Conservation (phyloP, 2,329 filamentous ascomycete genomes). For the Aspergillaceae sp. region DNA sequence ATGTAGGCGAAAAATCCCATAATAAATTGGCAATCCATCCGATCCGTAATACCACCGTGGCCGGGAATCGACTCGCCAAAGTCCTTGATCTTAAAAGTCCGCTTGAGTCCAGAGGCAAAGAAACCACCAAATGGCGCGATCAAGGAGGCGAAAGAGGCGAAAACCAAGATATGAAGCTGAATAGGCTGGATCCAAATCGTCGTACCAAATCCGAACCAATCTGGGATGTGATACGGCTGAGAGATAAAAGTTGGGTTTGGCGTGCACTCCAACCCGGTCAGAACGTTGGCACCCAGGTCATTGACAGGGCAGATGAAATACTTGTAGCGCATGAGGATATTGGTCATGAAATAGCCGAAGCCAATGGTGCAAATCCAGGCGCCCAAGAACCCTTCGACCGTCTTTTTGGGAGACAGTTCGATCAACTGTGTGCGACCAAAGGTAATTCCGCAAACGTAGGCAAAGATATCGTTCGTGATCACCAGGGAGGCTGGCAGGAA, state of each 20-base stretch:
- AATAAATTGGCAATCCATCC: constrained; percentile 99
- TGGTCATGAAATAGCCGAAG: constrained; percentile 73
- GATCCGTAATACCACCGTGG: constrained; percentile 94
- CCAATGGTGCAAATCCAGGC: constrained; percentile 93
- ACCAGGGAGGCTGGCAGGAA: constrained; percentile 90
- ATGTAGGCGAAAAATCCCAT: constrained; percentile 99
- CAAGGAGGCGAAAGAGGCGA: constrained; percentile 88
- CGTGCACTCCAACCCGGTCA: constrained; percentile 80
- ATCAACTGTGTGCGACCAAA: constrained; percentile 95
- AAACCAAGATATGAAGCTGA: constrained; percentile 82
- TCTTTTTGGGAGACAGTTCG: constrained; percentile 98
- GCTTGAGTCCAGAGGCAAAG: constrained; percentile 94
- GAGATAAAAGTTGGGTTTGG: constrained; percentile 87
- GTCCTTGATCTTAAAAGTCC: constrained; percentile 99
- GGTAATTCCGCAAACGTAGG: constrained; percentile 94
- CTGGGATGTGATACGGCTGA: constrained; percentile 63
- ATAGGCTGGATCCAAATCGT: constrained; percentile 75
- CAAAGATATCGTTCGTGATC: constrained; percentile 98
- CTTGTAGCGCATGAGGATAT: constrained; percentile 78
- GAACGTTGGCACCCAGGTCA: constrained; percentile 86
- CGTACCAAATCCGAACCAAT: constrained; percentile 61
- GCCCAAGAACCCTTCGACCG: constrained; percentile 90
- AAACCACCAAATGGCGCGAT: constrained; percentile 97
- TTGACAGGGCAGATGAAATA: constrained; percentile 99
- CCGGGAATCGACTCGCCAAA: constrained; percentile 97